Percentiles rank a stretch among this genome's conserved stretches.
Evolutionary conservation across 2,329 filamentous ascomycete species (phyloP).

Genomic region (Exserohilum rostratum): DNA sequence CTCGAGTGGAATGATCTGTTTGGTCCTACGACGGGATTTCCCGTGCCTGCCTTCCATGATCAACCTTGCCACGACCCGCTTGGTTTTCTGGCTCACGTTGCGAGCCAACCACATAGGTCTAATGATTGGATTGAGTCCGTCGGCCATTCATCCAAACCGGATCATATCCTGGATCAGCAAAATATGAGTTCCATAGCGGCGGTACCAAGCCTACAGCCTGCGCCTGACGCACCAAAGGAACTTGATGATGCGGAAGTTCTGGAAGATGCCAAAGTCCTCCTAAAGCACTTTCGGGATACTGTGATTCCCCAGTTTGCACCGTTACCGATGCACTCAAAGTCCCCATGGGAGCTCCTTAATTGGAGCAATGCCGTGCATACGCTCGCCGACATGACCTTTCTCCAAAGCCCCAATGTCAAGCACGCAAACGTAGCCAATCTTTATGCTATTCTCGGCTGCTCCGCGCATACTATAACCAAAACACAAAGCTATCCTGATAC

Average conservation of each 20-base stretch:
- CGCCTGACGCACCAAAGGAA: neutral
- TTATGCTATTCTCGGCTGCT: constrained; percentile 18
- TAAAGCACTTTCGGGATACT: constrained; percentile 20
- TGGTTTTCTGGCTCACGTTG: neutral
- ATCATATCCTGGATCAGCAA: neutral
- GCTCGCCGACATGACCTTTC: constrained; percentile 20
- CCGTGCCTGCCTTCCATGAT: constrained; percentile 5
- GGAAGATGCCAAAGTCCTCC: constrained; percentile 15
- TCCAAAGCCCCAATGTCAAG: constrained; percentile 11
- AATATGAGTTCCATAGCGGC: neutral
- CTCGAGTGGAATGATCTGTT: constrained; percentile 20
- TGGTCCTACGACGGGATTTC: constrained; percentile 14
- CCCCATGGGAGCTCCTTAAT: constrained; percentile 25
- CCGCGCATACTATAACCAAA: constrained; percentile 13
- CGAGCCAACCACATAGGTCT: neutral
- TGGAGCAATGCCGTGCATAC: constrained; percentile 19
- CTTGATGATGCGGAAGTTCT: constrained; percentile 8
- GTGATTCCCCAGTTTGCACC: constrained; percentile 21
- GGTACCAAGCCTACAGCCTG: neutral
- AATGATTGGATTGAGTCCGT: neutral
- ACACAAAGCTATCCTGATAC: neutral
- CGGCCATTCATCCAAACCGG: neutral
- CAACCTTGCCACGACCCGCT: neutral
- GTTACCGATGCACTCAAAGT: constrained; percentile 17
- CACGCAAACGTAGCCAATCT: constrained; percentile 22